Evolutionary conservation across 805 yeast genomes (phyloP), one percentile per base, ranked within the genome.

Genomic region (Candida dajiaensis): DNA sequence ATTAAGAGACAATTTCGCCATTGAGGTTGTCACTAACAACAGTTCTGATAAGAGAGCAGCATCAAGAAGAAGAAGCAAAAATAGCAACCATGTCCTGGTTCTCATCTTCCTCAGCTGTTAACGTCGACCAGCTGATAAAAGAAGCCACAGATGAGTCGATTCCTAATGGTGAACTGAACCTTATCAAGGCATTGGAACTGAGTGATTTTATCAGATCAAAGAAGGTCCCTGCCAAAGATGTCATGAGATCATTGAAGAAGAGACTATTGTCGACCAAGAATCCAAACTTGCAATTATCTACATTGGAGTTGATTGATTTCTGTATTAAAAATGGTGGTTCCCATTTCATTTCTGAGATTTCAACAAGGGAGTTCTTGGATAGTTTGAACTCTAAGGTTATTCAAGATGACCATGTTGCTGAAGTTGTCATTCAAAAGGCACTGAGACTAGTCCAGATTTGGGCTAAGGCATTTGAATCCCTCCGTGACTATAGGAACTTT

Each of bases 281-380:
- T 61, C 96, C 97, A 11, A 89, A 90, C 63, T 77, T 82, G 10
- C 86, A 87, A 58, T 73, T 81, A 23, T 77, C 94, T 6, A 72
- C 90, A 0, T 74, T 94, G 59, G 85, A 84, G 58, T 70, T 94
- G 50, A 72, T 84, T 28, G 98, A 94, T 57, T 75, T 88, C 40
- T 86, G 96, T 66, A 83, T 92, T 46, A 94, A 94, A 67, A 94
- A 94, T 62, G 90, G 97, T 41, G 99, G 99, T 8, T 72, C 73
- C 41, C 95, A 88, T 56, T 90, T 94, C 57, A 71, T 92, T 20
- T 72, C 70, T 19, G 97, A 89, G 57, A 72, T 90, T 26, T 78
- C 92, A 29, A 76, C 90, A 10, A 79, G 89, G 51, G 97, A 92
- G 62, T 92, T 92, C 53, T 76, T 89, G 68, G 96, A 86, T 62